These are phyloP conservation scores for Russula emetica DNA, from an alignment of 768 basidiomycete species.

Conservation along the genomic window DNA sequence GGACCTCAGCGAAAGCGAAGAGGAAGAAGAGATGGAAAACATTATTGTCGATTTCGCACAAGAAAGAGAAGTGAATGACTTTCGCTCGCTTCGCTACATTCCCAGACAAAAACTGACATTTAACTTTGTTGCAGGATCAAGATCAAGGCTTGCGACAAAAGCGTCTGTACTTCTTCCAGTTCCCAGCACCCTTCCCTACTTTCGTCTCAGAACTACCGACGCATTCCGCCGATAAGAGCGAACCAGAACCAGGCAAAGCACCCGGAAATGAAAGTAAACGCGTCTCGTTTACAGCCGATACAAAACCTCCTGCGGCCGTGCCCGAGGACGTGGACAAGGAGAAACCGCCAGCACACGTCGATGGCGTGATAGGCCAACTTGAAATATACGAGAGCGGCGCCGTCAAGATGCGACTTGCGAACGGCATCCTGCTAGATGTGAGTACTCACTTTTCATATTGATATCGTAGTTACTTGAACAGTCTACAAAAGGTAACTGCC, in stretches of 20 bases:
- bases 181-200: conserved; percentile 78
- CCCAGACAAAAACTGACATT: conserved; percentile 4
- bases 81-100: too few relatives aligned
- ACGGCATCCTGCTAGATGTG: conserved; percentile 83
- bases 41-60: conserved; percentile 66
- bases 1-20: conserved; percentile 70
- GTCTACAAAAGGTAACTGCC: conserved; percentile 56
- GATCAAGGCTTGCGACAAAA: conserved; percentile 54
- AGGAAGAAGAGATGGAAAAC: conserved; percentile 75
- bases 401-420: conserved; percentile 79
- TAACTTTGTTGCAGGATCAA: conserved; percentile 34
- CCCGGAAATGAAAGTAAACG: conserved; percentile 39
- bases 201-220: conserved; percentile 46
- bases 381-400: conserved; percentile 82
- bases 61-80: conserved; percentile 39
- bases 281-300: conserved; percentile 62
- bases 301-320: conserved; percentile 45
- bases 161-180: conserved; percentile 84
- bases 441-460: conserved; percentile 30
- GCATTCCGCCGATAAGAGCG: conserved; percentile 29
- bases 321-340: conserved; percentile 32
- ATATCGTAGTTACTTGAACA: conserved; percentile 2
- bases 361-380: conserved; percentile 79
- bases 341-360: conserved; percentile 37
- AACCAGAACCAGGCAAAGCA: conserved; percentile 16